phyloP scores from a whole-genome alignment of 176 grass and related monocot genomes.

The Phyllostachys edulis region DNA sequence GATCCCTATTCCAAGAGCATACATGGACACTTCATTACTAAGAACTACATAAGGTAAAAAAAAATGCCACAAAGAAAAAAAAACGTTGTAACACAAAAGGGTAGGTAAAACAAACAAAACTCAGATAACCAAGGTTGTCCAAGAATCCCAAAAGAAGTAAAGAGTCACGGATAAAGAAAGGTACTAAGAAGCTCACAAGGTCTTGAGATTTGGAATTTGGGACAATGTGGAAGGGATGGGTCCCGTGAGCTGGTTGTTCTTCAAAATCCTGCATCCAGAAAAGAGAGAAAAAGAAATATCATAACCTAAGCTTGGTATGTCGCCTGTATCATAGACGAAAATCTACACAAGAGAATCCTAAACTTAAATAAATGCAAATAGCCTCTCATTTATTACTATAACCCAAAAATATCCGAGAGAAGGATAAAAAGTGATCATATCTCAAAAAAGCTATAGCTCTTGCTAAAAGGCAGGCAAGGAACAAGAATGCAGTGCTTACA shows the following conservation, averaged over 20 bases:
- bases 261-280: conserved; percentile 71
- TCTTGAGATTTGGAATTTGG: conserved; percentile 96
- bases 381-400: not conserved
- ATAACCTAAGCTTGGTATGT: not conserved
- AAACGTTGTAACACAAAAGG: conserved; percentile 6
- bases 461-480: conserved; percentile 2
- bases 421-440: not conserved
- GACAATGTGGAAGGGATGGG: conserved; percentile 98
- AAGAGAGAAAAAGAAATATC: conserved; percentile 21
- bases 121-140: conserved; percentile 10
- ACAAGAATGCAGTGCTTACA: conserved; percentile 56
- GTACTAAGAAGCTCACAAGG: conserved; percentile 61
- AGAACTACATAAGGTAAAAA: conserved; percentile 3
- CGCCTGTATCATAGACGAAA: not conserved
- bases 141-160: conserved; percentile 38
- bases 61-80: not conserved
- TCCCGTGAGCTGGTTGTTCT: conserved; percentile 91
- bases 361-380: not conserved
- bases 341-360: not conserved
- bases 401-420: not conserved
- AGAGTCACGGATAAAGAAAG: conserved; percentile 20
- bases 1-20: conserved; percentile 54
- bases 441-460: not conserved
- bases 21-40: conserved; percentile 5
- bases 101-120: conserved; percentile 20